Conservation (phyloP, 345 rosid genomes). For the Clausena lansium region DNA sequence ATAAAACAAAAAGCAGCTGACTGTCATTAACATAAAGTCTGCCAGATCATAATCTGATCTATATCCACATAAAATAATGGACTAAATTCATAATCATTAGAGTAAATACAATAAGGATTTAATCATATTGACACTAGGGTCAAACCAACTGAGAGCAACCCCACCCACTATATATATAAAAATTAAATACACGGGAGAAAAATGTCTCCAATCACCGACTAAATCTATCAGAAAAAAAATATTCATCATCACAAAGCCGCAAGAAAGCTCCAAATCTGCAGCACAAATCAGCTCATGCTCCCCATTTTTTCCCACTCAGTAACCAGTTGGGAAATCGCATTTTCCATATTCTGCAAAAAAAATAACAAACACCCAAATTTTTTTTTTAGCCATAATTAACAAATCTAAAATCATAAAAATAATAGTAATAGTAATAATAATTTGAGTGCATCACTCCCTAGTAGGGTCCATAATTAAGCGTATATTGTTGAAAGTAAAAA, state of each 20-base stretch:
- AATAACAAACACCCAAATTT: background rate
- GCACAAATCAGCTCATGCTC: background rate
- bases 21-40: background rate
- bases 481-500: too few relatives aligned
- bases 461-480: too few relatives aligned
- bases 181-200: background rate
- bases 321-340: conserved; percentile 51
- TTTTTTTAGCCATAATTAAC: too few relatives aligned
- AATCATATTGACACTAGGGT: conserved; percentile 3
- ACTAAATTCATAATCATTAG: background rate
- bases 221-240: background rate
- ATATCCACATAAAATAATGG: background rate
- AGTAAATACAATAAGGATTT: background rate
- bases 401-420: too few relatives aligned
- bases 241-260: background rate
- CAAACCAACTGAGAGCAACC: conserved; percentile 19
- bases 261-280: background rate
- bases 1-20: background rate
- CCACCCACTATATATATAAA: background rate
- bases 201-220: too few relatives aligned
- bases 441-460: too few relatives aligned
- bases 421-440: too few relatives aligned
- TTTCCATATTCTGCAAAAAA: conserved; percentile 45
- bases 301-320: conserved; percentile 20
- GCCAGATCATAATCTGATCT: background rate